A percentile compares a stretch with the other conserved stretches of the same genome.
phyloP scores from a whole-genome alignment of 2,329 filamentous ascomycete species.

The Eutypella sp. region DNA sequence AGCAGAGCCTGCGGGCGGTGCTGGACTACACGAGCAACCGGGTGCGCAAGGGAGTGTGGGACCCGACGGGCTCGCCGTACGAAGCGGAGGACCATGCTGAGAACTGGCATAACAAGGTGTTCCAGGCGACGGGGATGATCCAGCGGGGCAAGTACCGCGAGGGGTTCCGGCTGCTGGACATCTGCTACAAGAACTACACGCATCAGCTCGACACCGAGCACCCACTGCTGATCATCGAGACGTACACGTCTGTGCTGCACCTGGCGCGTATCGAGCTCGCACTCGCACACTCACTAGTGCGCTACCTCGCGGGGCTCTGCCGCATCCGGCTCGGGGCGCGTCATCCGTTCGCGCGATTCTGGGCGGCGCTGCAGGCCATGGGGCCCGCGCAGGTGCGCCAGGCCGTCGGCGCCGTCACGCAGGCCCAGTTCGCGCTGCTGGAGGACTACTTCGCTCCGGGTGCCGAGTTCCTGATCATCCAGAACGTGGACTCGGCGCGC shows the following conservation, averaged over 20 bases:
- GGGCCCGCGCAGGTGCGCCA: neutral
- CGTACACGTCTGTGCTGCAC: neutral
- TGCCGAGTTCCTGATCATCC: neutral
- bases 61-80: neutral
- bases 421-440: slow-evolving; percentile 1
- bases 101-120: neutral
- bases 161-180: slow-evolving; percentile 2
- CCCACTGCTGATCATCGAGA: slow-evolving; percentile 3
- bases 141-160: neutral
- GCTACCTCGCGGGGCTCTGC: slow-evolving; percentile 4
- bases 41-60: neutral
- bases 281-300: slow-evolving; percentile 5
- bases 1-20: neutral
- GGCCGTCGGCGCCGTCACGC: neutral
- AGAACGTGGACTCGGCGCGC: neutral
- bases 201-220: slow-evolving; percentile 1
- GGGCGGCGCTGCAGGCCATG: slow-evolving; percentile 2
- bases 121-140: neutral
- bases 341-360: slow-evolving; percentile 6
- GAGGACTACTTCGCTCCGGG: neutral
- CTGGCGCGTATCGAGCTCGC: neutral
- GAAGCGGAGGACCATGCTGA: neutral
- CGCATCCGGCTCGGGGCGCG: slow-evolving; percentile 3
- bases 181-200: slow-evolving; percentile 1
- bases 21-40: neutral